Evolutionary conservation across 768 basidiomycete genomes (phyloP).

Genomic region (Chlorophyllum brunneum): DNA sequence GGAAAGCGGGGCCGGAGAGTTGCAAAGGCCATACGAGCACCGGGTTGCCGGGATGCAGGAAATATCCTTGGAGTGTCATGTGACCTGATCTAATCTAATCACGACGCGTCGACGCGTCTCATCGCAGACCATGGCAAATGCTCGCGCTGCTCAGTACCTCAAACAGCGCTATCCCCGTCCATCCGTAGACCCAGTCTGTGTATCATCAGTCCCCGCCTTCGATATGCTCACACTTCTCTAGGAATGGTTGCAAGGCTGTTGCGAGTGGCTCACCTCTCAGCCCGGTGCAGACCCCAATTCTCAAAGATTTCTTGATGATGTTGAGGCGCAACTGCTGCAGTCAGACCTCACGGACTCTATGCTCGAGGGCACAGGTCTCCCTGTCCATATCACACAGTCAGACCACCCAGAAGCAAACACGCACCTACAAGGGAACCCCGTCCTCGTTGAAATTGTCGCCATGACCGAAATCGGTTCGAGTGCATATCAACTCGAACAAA

Average conservation of each 20-base stretch:
- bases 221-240: constrained; percentile 22
- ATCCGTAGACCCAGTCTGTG: neutral
- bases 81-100: constrained; percentile 25
- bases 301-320: constrained; percentile 45
- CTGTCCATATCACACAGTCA: constrained; percentile 33
- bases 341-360: constrained; percentile 75
- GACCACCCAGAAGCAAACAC: constrained; percentile 26
- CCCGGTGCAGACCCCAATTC: constrained; percentile 43
- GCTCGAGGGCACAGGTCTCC: constrained; percentile 65
- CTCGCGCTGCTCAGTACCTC: neutral
- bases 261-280: constrained; percentile 54
- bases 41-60: constrained; percentile 1
- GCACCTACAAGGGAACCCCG: constrained; percentile 36
- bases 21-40: constrained; percentile 1
- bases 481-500: constrained; percentile 75
- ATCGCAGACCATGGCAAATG: neutral
- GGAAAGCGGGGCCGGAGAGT: neutral
- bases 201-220: neutral
- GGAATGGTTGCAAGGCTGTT: constrained; percentile 79
- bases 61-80: constrained; percentile 18
- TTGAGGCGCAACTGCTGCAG: constrained; percentile 65
- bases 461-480: constrained; percentile 86
- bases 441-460: constrained; percentile 71
- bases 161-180: constrained; percentile 4
- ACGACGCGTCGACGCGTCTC: constrained; percentile 16